Evolutionary conservation across 495 filamentous ascomycete genomes (phyloP).

Genomic region (Podospora australis): DNA sequence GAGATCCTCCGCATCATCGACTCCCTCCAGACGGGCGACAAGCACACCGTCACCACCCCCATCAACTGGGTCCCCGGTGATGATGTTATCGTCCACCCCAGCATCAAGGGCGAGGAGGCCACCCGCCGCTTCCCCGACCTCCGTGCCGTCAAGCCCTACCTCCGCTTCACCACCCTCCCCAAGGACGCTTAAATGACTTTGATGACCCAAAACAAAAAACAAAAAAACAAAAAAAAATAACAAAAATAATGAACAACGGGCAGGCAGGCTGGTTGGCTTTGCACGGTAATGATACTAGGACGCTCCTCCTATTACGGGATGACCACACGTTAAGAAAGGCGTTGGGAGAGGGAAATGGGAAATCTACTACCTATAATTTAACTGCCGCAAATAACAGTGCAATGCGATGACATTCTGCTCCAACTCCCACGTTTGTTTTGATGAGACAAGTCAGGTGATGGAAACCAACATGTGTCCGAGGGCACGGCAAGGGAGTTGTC

Average conservation of each 20-base stretch:
- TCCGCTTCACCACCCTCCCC: slow-evolving; percentile 62
- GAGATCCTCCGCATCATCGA: slow-evolving; percentile 94
- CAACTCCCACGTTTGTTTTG: no score
- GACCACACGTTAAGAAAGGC: no score
- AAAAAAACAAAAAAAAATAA: neutral
- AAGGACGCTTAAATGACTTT: slow-evolving; percentile 34
- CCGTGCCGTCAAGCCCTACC: slow-evolving; percentile 90
- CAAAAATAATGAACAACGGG: neutral
- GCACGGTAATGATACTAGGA: no score
- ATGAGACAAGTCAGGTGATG: no score
- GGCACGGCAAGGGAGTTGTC: no score
- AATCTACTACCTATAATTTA: no score
- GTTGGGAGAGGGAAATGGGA: no score
- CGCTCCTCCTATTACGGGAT: no score
- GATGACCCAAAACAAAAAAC: neutral
- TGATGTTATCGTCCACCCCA: slow-evolving; percentile 93
- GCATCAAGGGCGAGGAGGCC: slow-evolving; percentile 78
- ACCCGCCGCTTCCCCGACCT: slow-evolving; percentile 87
- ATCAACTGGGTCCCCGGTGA: slow-evolving; percentile 89
- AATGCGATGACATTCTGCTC: no score
- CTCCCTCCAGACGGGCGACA: slow-evolving; percentile 94
- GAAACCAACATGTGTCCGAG: no score
- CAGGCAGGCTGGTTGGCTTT: no score
- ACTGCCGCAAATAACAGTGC: no score
- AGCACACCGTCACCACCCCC: slow-evolving; percentile 87